Base-by-base conservation (phyloP, 75 land plant species). In the Sequoiadendron giganteum region DNA sequence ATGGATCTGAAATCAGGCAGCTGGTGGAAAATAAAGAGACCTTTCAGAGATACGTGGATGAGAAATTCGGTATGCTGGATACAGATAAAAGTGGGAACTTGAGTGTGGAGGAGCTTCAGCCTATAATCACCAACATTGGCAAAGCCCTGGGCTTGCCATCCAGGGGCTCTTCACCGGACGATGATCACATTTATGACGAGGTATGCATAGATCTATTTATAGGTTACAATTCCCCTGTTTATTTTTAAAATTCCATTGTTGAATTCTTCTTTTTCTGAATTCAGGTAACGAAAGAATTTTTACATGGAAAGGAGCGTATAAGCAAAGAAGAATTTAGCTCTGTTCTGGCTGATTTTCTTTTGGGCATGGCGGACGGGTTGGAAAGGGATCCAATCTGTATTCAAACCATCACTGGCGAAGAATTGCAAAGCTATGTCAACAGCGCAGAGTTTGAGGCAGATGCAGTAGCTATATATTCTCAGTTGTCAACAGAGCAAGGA, bases 311-410 rank as follows among this genome's bases (percentile, higher is more conserved):
- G 49, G 90, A 90, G 39, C 56, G 61, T 5, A 93, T 97, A 28
- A 96, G 89, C 90, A 97, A 96, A 91, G 90, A 90, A 16, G 94
- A 90, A 88, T 97, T 96, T 75, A 85, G 89, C 54, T 81, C 86
- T 40, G 97, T 97, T 39, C 88, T 96, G 28, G 91, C 94, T 5
- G 97, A 96, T 88, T 92, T 97, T 78, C 88, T 96, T 42, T 21
- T 95, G 89, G 97, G 97, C 49, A 91, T 97, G 93, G 99, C 98
- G 78, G 94, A 95, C 32, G 99, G 99, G 8, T 87, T 96, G 55
- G 95, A 93, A 87, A 90, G 99, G 87, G 97, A 98, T 32, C 99
- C 99, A 3, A 85, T 97, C 38, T 90, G 90, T 16, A 90, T 97
- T 21, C 88, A 93, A 40, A 90, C 94, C 5, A 90, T 98, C 1